A percentile compares a stretch with the other conserved stretches of the same genome.
phyloP scores from a whole-genome alignment of 345 rosid species.

The Salix viminalis region DNA sequence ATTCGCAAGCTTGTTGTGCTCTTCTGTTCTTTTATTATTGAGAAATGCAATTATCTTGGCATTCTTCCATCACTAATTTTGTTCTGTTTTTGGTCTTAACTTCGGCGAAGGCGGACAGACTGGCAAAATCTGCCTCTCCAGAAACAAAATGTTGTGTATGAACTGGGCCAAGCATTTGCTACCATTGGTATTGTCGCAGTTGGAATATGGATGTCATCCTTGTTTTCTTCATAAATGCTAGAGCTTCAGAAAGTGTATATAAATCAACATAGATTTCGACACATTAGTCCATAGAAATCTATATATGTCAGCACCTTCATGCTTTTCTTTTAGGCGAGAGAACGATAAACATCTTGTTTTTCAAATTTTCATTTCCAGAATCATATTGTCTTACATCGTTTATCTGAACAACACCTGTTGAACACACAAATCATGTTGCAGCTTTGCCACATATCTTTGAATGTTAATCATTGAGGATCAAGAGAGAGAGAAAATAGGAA shows the following conservation, averaged over 20 bases:
- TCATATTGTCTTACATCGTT: no score
- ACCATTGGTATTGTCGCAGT: slow-evolving; percentile 66
- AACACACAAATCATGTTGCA: no score
- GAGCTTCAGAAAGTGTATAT: slow-evolving; percentile 24
- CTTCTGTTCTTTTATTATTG: background rate
- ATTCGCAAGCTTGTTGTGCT: background rate
- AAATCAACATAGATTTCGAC: slow-evolving; percentile 17
- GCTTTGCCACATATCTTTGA: no score
- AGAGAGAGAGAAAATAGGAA: no score
- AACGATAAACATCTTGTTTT: no score
- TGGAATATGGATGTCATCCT: slow-evolving; percentile 78
- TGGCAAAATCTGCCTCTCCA: slow-evolving; percentile 66
- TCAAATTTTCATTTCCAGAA: no score
- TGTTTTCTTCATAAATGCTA: slow-evolving; percentile 36
- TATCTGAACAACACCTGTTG: no score
- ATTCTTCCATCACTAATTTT: background rate
- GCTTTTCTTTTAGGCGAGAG: no score
- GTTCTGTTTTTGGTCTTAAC: slow-evolving; percentile 3
- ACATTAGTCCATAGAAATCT: background rate
- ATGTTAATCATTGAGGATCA: no score
- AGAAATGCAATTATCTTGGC: background rate
- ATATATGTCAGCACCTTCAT: background rate
- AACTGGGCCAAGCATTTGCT: slow-evolving; percentile 70
- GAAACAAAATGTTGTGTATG: slow-evolving; percentile 47
- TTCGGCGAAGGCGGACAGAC: slow-evolving; percentile 50